Evolutionary conservation across 805 yeast species (phyloP), one percentile per base, ranked within the genome.

Genomic region (Candida oleophila): DNA sequence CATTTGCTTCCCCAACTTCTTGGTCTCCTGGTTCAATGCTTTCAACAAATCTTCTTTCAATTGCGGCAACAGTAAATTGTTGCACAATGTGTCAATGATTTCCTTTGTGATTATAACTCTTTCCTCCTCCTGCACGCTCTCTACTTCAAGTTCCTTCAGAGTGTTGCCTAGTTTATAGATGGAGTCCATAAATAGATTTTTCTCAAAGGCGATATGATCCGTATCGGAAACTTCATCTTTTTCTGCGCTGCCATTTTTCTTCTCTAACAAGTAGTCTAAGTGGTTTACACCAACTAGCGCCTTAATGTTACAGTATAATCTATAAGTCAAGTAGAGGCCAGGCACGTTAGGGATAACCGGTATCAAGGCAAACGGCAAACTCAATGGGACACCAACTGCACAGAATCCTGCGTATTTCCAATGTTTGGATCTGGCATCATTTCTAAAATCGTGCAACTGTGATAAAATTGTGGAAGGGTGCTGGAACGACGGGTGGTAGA

Each of bases 311-410:
- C 96, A 89, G 68, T 89, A 91, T 16, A 86, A 74, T 50, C 98
- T 74, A 61, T 86, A 91, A 2, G 86, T 74, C 38, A 91, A 65
- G 57, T 89, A 92, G 59, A 92, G 86, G 0, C 96, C 96, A 0
- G 98, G 98, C 18, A 91, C 79, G 56, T 91, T 91, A 18, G 98
- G 98, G 2, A 90, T 62, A n/a, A 91, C 73, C 0, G 98, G 98
- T 0, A 92, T 59, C 38, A 89, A 55, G 0, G 89, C 90, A 38
- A 91, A 62, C 2, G 98, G 98, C 2, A 89, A 55, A 0, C 95
- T 82, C 39, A 91, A 52, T 1, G 97, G 97, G 3, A 92, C 64
- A 3, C 82, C 82, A 14, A 83, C 48, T 1, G 79, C 73, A 53
- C 86, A 80, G 34, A 71, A 52, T 2, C 78, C 41, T 51, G 85